Conservation (phyloP, 192 early-diverging fungal genomes). For the Haplosporangium gracile region DNA sequence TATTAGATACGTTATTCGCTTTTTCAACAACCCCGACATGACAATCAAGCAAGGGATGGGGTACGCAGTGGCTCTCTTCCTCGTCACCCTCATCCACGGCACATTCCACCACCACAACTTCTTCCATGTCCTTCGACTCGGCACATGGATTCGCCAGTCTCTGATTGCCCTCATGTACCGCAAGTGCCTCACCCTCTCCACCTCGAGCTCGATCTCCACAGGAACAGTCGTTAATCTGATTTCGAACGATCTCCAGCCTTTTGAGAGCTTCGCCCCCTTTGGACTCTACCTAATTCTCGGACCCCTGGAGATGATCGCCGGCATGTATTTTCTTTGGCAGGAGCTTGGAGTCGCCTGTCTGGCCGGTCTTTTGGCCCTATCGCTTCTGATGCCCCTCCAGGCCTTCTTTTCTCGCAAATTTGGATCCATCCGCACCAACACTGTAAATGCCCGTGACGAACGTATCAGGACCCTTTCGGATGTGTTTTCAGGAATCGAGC, state of each 20-base stretch:
- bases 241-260: slow-evolving; percentile 39
- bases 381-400: slow-evolving; percentile 9
- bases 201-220: slow-evolving; percentile 39
- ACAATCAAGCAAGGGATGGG: slow-evolving; percentile 21
- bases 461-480: slow-evolving; percentile 22
- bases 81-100: slow-evolving; percentile 21
- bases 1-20: slow-evolving; percentile 32
- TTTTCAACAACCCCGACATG: slow-evolving; percentile 16
- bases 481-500: slow-evolving; percentile 31
- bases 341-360: slow-evolving; percentile 13
- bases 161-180: slow-evolving; percentile 42
- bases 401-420: slow-evolving; percentile 10
- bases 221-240: slow-evolving; percentile 46
- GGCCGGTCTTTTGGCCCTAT: slow-evolving; percentile 15
- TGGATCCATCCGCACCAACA: slow-evolving; percentile 3
- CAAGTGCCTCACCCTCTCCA: slow-evolving; percentile 38
- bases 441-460: slow-evolving; percentile 18
- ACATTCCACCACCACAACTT: slow-evolving; percentile 24
- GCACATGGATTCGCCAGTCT: slow-evolving; percentile 11
- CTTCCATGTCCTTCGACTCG: slow-evolving; percentile 19
- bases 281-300: slow-evolving; percentile 22
- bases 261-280: slow-evolving; percentile 17
- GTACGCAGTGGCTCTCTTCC: slow-evolving; percentile 14
- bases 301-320: slow-evolving; percentile 12
- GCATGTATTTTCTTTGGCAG: slow-evolving; percentile 26